Conservation (phyloP, 148 eudicot species). For the Rhododendron williamsianum region DNA sequence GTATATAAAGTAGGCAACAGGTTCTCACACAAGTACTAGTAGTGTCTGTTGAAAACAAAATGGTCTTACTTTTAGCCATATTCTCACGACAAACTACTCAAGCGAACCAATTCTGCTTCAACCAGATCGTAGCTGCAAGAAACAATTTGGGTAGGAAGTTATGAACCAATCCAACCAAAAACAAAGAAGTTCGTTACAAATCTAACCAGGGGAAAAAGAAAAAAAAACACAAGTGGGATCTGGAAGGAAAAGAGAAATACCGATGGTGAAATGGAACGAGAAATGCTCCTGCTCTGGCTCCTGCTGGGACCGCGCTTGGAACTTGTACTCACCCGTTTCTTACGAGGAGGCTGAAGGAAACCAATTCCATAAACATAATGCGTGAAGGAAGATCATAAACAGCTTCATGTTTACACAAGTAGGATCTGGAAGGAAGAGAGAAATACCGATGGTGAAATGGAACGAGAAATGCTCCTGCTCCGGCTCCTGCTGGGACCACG, state of each 20-base stretch:
- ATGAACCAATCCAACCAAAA: background rate
- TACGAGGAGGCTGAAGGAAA: slow-evolving; percentile 16
- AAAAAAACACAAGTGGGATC: background rate
- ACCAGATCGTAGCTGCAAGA: slow-evolving; percentile 36
- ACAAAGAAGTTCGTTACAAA: background rate
- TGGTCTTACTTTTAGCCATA: too few relatives aligned
- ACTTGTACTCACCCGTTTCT: background rate
- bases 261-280: slow-evolving; percentile 27
- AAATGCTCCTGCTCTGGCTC: slow-evolving; percentile 18
- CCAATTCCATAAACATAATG: background rate
- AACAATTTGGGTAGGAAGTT: background rate
- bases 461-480: slow-evolving; percentile 14
- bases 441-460: slow-evolving; percentile 24
- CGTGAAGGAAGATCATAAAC: background rate
- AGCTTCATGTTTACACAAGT: background rate
- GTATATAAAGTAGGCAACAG: background rate
- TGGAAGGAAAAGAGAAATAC: background rate
- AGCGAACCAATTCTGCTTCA: slow-evolving; percentile 30
- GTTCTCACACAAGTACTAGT: background rate
- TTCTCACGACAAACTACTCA: slow-evolving; percentile 17
- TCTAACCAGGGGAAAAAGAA: background rate
- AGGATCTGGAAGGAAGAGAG: background rate
- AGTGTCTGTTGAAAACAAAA: background rate
- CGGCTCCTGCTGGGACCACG: slow-evolving; percentile 27
- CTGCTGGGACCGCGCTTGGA: slow-evolving; percentile 16